Base-by-base conservation (phyloP, 352 stramenopile species). In the Globisporangium recalcitrans region DNA sequence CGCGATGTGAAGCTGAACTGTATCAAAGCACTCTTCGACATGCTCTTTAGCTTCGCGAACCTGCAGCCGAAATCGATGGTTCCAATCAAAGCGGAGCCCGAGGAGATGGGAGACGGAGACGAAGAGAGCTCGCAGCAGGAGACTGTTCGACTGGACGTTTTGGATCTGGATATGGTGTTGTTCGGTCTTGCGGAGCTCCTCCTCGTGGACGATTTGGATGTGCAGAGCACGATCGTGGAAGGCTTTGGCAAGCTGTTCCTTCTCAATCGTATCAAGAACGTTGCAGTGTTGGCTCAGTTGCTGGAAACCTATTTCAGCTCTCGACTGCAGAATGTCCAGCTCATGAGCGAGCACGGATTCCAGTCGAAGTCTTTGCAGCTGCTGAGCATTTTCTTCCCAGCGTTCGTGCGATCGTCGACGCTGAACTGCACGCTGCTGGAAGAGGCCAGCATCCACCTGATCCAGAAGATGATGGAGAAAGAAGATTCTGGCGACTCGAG, bases 251-350 rank as follows among this genome's bases (percentile, higher is more conserved):
- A 88, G 38, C 58, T 93, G 11, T 90, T 90, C 52, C 70, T 93
- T 59, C 67, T 91, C 60, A 84, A 86, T 34, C 84, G 84, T 21
- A 78, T 93, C 16, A 64, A 80, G n/a, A 82, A 77, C 48, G 71
- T 85, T 13, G 70, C 77, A 1, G 80, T 91, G 13, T 57, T 91
- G 14, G 75, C 79, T 2, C 79, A 85, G 34, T 52, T 91, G 40
- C 63, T 91, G n/a, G 81, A 91, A 52, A 88, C 77, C 16, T 91
- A 82, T 59, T 88, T 91, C 57, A 88, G 78, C 54, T 77, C 80
- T 19, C 68, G 72, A 26, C 70, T 90, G 3, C 77, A 85, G 51
- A 69, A 78, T 52, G 65, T 90, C 4, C 78, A 90, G 63, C 62
- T 77, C 3, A 62, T 68, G 24, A 73, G 73, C 29, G 78, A 88